A percentile compares a stretch with the other conserved stretches of the same genome.
phyloP scores from a whole-genome alignment of 805 yeast species.

The Pichia sporocuriosa region DNA sequence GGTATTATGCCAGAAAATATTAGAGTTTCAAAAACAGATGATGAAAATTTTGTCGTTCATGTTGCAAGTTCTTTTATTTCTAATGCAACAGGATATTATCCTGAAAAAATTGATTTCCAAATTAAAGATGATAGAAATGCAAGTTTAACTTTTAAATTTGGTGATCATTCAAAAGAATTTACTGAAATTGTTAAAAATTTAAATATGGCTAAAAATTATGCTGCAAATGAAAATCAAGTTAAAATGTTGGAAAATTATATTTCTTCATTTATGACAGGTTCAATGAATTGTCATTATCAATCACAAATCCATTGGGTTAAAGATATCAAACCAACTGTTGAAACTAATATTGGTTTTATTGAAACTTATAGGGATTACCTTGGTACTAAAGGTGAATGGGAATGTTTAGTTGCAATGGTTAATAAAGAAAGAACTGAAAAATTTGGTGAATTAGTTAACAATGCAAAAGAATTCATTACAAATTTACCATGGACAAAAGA shows the following conservation, averaged over 20 bases:
- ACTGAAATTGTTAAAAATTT: constrained; percentile 49
- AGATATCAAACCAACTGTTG: constrained; percentile 72
- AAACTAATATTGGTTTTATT: constrained; percentile 82
- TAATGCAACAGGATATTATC: constrained; percentile 53
- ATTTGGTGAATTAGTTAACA: constrained; percentile 60
- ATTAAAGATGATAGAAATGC: constrained; percentile 35
- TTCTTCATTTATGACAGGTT: constrained; percentile 70
- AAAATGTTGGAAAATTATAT: constrained; percentile 62
- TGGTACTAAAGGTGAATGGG: constrained; percentile 92
- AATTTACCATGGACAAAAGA: constrained; percentile 71
- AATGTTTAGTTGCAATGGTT: constrained; percentile 84
- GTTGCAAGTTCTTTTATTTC: constrained; percentile 59
- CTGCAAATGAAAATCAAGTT: constrained; percentile 66
- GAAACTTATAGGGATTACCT: constrained; percentile 92
- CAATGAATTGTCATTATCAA: constrained; percentile 76
- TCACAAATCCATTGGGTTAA: constrained; percentile 86
- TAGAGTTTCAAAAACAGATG: constrained; percentile 53
- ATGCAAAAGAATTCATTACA: constrained; percentile 58
- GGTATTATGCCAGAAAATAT: constrained; percentile 77
- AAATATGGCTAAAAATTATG: constrained; percentile 48
- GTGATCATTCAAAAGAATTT: constrained; percentile 72
- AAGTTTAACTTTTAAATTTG: constrained; percentile 52
- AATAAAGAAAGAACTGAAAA: constrained; percentile 81
- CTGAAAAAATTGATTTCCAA: constrained; percentile 35
- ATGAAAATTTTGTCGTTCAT: constrained; percentile 45